Conservation (phyloP, 305 asterid genomes). For the Plantago coronopus region DNA sequence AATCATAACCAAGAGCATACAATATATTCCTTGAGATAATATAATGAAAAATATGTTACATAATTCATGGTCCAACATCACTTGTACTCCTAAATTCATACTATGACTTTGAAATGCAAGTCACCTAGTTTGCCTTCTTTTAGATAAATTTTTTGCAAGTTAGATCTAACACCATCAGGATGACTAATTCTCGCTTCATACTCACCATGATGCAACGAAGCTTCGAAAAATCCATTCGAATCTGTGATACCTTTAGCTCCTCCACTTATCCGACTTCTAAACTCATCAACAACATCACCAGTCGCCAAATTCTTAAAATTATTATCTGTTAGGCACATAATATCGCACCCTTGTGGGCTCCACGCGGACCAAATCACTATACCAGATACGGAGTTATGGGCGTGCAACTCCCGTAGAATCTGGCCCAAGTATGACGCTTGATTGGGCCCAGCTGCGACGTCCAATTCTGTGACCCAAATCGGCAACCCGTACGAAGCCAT, state of each 20-base stretch:
- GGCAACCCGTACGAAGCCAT: slow-evolving; percentile 49
- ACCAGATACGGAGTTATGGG: slow-evolving; percentile 46
- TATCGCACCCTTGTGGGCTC: slow-evolving; percentile 52
- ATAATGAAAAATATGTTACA: too few species aligned
- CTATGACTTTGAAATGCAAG: slow-evolving; percentile 8
- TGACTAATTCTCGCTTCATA: slow-evolving; percentile 36
- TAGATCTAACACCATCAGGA: slow-evolving; percentile 10
- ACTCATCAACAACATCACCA: slow-evolving; percentile 44
- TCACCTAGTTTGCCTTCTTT: slow-evolving; percentile 3
- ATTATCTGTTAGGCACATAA: slow-evolving; percentile 56
- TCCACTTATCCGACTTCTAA: slow-evolving; percentile 8
- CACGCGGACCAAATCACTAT: slow-evolving; percentile 58
- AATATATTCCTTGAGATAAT: too few species aligned
- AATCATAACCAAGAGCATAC: too few species aligned
- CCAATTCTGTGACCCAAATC: slow-evolving; percentile 73
- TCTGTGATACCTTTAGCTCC: slow-evolving; percentile 32
- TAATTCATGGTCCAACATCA: too few species aligned
- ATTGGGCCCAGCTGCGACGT: slow-evolving; percentile 35
- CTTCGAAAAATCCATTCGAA: slow-evolving; percentile 40
- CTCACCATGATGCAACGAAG: slow-evolving; percentile 55
- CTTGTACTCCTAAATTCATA: not conserved
- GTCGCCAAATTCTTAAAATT: slow-evolving; percentile 47
- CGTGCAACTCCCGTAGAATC: slow-evolving; percentile 3
- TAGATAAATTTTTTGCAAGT: slow-evolving; percentile 18
- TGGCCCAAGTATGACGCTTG: slow-evolving; percentile 50